Percentiles rank a stretch among this genome's conserved stretches.
These are phyloP conservation scores for Dalbergia oliveri DNA, from an alignment of 306 rosid species.

Conservation along the genomic window DNA sequence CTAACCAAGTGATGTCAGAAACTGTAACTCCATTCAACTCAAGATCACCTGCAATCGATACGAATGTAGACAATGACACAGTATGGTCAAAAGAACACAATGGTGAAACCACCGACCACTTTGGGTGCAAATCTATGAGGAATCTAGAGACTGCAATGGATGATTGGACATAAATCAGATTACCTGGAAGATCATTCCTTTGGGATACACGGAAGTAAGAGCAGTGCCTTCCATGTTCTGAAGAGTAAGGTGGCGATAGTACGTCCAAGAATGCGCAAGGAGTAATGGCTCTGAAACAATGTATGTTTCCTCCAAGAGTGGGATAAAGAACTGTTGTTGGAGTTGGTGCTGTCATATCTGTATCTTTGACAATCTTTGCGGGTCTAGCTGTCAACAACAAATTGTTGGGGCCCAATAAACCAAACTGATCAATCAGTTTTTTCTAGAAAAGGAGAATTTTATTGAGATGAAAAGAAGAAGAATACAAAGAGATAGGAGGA, in stretches of 20 bases:
- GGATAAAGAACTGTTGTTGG: conserved; percentile 91
- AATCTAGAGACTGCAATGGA: not conserved
- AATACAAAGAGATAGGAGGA: not conserved
- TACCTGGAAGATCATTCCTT: conserved; percentile 81
- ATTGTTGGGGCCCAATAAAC: conserved; percentile 25
- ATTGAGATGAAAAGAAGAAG: not conserved
- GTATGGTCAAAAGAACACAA: conserved; percentile 12
- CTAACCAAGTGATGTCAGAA: conserved; percentile 80
- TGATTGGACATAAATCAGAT: conserved; percentile 19
- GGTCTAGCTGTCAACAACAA: conserved; percentile 78
- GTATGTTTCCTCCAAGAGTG: conserved; percentile 90
- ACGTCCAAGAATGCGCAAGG: conserved; percentile 98
- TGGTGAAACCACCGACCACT: conserved; percentile 23
- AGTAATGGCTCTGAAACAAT: conserved; percentile 83
- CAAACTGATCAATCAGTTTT: conserved; percentile 7
- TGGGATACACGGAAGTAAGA: conserved; percentile 82
- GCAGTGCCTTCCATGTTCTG: conserved; percentile 88
- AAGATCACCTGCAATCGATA: conserved; percentile 57
- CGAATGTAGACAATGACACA: not conserved
- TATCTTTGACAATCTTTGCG: conserved; percentile 79
- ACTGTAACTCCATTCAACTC: conserved; percentile 63
- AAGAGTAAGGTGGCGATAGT: conserved; percentile 88
- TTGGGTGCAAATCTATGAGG: not conserved
- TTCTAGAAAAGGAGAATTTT: not conserved
- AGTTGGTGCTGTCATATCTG: conserved; percentile 80